Evolutionary conservation across 2,329 filamentous ascomycete species (phyloP).

Genomic region (Penicillium sp.): DNA sequence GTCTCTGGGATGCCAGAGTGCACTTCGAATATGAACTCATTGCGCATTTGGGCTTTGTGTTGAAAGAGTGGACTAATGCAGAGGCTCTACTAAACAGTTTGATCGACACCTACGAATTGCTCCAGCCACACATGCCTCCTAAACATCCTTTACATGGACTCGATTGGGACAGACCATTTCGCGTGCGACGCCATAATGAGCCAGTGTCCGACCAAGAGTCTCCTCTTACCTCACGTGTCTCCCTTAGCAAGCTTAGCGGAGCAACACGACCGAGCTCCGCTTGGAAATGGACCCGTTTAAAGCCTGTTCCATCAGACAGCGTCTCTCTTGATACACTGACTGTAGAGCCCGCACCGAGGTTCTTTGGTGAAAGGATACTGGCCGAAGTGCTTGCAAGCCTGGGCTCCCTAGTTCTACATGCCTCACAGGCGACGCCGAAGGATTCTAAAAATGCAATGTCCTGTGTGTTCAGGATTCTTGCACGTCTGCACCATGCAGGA

Average conservation of each 20-base stretch:
- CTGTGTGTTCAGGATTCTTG: constrained; percentile 44
- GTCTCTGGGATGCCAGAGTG: constrained; percentile 32
- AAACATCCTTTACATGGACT: constrained; percentile 7
- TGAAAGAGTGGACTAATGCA: constrained; percentile 42
- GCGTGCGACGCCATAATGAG: constrained; percentile 1
- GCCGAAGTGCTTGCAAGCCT: constrained; percentile 40
- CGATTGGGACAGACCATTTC: constrained; percentile 13
- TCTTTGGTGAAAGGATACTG: constrained; percentile 29
- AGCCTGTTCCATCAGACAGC: constrained; percentile 7
- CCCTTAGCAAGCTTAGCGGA: constrained; percentile 33
- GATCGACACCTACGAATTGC: constrained; percentile 36
- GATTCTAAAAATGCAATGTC: constrained; percentile 43
- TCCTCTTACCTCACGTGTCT: constrained; percentile 14
- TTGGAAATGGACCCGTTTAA: constrained; percentile 2
- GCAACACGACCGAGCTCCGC: constrained; percentile 7
- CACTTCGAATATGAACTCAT: constrained; percentile 36
- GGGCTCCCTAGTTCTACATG: constrained; percentile 41
- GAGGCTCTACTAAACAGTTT: constrained; percentile 38
- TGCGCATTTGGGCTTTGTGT: constrained; percentile 38
- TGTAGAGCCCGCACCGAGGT: constrained; percentile 24
- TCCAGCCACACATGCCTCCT: constrained; percentile 19
- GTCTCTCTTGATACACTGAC: constrained; percentile 24
- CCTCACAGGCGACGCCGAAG: constrained; percentile 35
- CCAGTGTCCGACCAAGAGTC: neutral
- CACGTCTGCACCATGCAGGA: constrained; percentile 45